Conservation (phyloP, 805 yeast genomes). For the Lachancea mirantina region DNA sequence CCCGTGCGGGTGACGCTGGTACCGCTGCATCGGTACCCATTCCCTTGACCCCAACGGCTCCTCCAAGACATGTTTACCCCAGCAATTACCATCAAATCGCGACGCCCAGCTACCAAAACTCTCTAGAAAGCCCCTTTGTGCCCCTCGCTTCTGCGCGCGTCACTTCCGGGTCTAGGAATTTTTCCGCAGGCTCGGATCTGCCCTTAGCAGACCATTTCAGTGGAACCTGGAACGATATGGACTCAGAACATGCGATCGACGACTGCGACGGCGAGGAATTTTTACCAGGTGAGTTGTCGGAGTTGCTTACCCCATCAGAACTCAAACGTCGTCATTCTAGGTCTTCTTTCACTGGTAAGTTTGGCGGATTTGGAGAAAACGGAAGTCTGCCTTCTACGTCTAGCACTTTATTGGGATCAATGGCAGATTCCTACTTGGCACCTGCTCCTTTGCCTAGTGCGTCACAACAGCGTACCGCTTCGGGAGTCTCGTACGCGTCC, state of each 20-base stretch:
- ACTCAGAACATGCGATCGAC: constrained; percentile 3
- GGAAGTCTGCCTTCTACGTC: constrained; percentile 5
- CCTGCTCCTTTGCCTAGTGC: neutral
- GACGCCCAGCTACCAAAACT: too few species aligned
- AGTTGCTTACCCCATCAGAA: constrained; percentile 76
- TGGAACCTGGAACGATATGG: too few species aligned
- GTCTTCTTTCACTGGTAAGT: constrained; percentile 24
- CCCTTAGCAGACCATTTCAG: neutral
- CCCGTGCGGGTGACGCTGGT: neutral
- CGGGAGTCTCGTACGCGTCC: constrained; percentile 12
- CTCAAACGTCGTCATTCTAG: constrained; percentile 61
- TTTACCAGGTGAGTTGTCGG: constrained; percentile 76
- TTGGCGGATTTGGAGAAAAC: constrained; percentile 4
- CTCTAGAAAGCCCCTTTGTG: too few species aligned
- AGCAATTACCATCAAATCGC: neutral
- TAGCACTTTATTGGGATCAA: constrained; percentile 1
- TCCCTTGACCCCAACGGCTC: neutral
- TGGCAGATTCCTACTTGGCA: constrained; percentile 2
- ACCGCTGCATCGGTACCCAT: constrained; percentile 4
- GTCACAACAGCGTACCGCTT: constrained; percentile 1
- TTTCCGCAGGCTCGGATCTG: constrained; percentile 1
- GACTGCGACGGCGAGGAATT: constrained; percentile 53
- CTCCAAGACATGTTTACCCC: neutral
- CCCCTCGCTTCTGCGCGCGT: too few species aligned
- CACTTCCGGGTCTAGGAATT: too few species aligned